phyloP scores from a whole-genome alignment of 805 yeast species.

The Zygosaccharomyces gambellarensis region DNA sequence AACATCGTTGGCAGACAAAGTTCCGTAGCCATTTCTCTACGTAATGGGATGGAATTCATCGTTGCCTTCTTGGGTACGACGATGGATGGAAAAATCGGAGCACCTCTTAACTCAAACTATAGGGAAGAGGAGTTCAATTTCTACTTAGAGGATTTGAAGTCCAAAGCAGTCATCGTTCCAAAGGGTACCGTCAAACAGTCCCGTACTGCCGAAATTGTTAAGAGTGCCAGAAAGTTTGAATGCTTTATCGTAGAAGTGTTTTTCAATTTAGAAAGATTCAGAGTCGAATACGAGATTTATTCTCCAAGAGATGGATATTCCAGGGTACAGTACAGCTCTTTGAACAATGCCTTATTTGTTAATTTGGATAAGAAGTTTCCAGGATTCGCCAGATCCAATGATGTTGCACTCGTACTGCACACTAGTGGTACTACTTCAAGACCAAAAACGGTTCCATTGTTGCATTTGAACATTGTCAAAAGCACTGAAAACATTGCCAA shows the following conservation, averaged over 20 bases:
- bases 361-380: conserved; percentile 35
- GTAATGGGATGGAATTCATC: conserved; percentile 56
- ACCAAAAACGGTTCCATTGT: conserved; percentile 70
- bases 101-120: conserved; percentile 64
- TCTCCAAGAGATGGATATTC: conserved; percentile 28
- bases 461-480: conserved; percentile 58
- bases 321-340: conserved; percentile 24
- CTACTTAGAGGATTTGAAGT: conserved; percentile 55
- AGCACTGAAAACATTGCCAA: conserved; percentile 55
- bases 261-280: conserved; percentile 39
- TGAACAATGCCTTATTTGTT: conserved; percentile 28
- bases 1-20: conserved; percentile 36
- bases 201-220: conserved; percentile 40
- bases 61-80: conserved; percentile 54
- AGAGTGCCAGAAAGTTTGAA: conserved; percentile 45
- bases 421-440: conserved; percentile 75
- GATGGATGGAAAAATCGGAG: conserved; percentile 53
- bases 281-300: conserved; percentile 41
- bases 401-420: conserved; percentile 61
- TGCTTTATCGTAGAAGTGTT: conserved; percentile 51
- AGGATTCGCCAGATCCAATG: conserved; percentile 44
- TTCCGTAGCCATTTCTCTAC: conserved; percentile 55
- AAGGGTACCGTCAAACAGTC: conserved; percentile 40
- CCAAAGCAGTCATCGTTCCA: conserved; percentile 56
- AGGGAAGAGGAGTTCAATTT: conserved; percentile 59